Evolutionary conservation across 805 yeast genomes (phyloP), one percentile per base, ranked within the genome.

Genomic region (Saitoella complicata): DNA sequence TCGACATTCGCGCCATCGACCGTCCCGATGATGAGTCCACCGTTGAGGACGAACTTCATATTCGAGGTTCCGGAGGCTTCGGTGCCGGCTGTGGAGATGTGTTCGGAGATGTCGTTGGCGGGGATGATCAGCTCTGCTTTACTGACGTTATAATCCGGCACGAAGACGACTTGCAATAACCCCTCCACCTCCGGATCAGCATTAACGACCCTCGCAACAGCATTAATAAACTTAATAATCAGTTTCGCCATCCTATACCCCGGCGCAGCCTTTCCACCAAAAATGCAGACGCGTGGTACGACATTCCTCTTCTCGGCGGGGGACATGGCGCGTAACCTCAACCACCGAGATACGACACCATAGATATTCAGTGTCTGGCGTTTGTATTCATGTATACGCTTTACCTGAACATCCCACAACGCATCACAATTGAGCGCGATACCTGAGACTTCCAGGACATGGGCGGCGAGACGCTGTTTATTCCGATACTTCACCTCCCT

Each of bases 201-300:
- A 64, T 86, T 86, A 50, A 86, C 76, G 42, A 84, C 88, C 5
- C 74, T 77, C 32, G 82, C 78, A 36, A 85, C 95, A 44, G 81
- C 64, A 61, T 82, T 86, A 58, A 86, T 73, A 61, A 86, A 70
- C 62, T 85, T 84, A 59, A 86, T 87, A 57, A 86, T 82, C 47
- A 81, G 73, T 65, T 86, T 86, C 48, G 96, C 96, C 76, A 86
- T 83, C 66, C 83, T 86, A 62, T 86, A 86, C 52, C 96, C 96
- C n/a, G 96, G 96, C 7, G 96, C 96, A 48, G 93, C 81, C 65
- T 87, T 86, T 59, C 96, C 96, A 53, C 96, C 96, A 62, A 87
- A 77, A 49, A 86, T 73, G 38, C 77, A 72, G 46, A 82, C 91
- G 58, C 80, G 82, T 48, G 95, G 78, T 47, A 75, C 72, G 60